Evolutionary conservation across 192 early-diverging fungal genomes (phyloP), one percentile per base, ranked within the genome.

Genomic region (Linnemannia zychae): DNA sequence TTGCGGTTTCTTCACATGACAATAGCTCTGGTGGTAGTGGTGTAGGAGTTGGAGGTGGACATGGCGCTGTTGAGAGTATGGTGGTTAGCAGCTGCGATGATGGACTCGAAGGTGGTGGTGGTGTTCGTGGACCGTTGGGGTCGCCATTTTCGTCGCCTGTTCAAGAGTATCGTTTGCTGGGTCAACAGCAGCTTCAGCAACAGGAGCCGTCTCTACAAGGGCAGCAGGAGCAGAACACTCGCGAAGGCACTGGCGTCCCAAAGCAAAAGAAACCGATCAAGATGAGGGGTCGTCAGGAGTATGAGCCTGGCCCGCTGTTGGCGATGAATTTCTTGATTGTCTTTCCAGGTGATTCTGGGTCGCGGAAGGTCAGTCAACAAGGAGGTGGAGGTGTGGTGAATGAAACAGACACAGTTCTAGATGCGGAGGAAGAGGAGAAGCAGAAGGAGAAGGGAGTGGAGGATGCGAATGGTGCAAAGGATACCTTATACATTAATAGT

Each of bases 321-420:
- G 83, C 74, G n/a, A 79, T 85, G 77, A 85, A 85, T 40, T 71
- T 76, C 20, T 57, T 85, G 50, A 79, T 85, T 72, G 83, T 85
- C 0, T 85, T 85, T 40, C 83, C 83, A 4, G 83, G 83, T 20
- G 83, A 85, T 72, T 53, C 74, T 16, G 83, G 63, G 33, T 76
- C 83, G 17, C 53, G 83, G 34, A 40, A 40, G 15, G 74, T 85
- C 31, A 66, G 53, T 34, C 76, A 84, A 48, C 81, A 84, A 63
- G 76, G 81, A 6, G 81, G 74, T 11, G 57, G 57, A 31, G n/a
- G 46, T 22, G 17, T 53, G 75, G 36, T 38, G 53, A 49, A 63
- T 24, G 38, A 31, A 67, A 11, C 37, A 0, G 31, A 60, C 31
- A 53, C 7, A 28, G 22, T 33, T 0, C 3, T 9, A 46, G 60